A percentile compares a stretch with the other conserved stretches of the same genome.
phyloP scores from a whole-genome alignment of 192 early-diverging fungal species.

The Spizellomyces sp. region DNA sequence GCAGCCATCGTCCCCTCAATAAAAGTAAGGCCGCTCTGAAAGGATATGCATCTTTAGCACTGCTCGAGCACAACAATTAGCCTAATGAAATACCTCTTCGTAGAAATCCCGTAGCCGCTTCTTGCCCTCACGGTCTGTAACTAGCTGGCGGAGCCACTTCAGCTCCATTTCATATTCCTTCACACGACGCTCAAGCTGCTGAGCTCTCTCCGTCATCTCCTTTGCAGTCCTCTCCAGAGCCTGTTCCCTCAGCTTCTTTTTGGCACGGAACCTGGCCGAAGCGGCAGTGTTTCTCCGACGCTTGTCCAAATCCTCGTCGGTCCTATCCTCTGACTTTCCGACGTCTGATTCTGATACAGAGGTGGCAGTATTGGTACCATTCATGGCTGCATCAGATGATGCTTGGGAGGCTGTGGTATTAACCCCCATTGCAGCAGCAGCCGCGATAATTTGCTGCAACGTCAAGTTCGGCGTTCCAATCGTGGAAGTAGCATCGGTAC shows the following conservation, averaged over 20 bases:
- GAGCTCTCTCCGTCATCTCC: slow-evolving; percentile 73
- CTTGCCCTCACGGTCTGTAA: slow-evolving; percentile 60
- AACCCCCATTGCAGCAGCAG: neutral
- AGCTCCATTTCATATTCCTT: slow-evolving; percentile 87
- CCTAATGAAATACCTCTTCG: neutral
- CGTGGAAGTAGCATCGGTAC: too few species aligned
- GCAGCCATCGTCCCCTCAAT: slow-evolving; percentile 10
- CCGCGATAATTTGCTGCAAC: slow-evolving; percentile 3
- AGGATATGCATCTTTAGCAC: neutral
- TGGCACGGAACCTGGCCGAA: slow-evolving; percentile 90
- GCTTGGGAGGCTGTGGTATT: neutral
- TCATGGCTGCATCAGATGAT: neutral
- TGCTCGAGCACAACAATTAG: neutral
- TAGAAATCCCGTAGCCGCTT: slow-evolving; percentile 33
- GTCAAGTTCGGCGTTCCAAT: neutral
- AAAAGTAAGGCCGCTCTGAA: slow-evolving; percentile 5
- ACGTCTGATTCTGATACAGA: too few species aligned
- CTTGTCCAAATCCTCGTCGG: slow-evolving; percentile 66
- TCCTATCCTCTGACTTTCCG: slow-evolving; percentile 7
- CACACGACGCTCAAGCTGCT: slow-evolving; percentile 68
- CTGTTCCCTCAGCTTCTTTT: slow-evolving; percentile 93
- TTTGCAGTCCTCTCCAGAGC: slow-evolving; percentile 77
- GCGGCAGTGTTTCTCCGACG: slow-evolving; percentile 93
- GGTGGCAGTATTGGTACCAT: too few species aligned
- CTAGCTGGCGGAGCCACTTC: slow-evolving; percentile 83